phyloP scores from a whole-genome alignment of 2,329 filamentous ascomycete species.

The Venturia aucupariae region DNA sequence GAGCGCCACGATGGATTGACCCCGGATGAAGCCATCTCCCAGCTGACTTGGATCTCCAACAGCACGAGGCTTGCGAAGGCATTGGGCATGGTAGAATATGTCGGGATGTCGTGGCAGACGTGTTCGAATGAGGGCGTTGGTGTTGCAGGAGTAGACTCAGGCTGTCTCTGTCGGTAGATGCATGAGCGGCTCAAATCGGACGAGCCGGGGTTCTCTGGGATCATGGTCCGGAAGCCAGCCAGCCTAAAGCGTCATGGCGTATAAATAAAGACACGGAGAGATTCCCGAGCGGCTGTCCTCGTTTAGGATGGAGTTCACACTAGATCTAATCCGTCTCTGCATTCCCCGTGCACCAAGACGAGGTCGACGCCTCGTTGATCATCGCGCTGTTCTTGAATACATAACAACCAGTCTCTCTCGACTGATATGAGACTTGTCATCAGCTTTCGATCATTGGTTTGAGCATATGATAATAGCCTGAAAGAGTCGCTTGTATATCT shows the following conservation, averaged over 20 bases:
- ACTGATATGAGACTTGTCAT: too few relatives aligned
- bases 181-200: background rate
- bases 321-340: background rate
- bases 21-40: too few relatives aligned
- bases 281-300: background rate
- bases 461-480: too few relatives aligned
- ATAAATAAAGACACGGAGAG: background rate
- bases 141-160: too few relatives aligned
- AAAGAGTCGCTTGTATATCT: background rate
- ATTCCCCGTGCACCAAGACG: too few relatives aligned
- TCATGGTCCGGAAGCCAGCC: background rate
- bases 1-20: constrained; percentile 1
- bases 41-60: too few relatives aligned
- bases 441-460: too few relatives aligned
- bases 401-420: too few relatives aligned
- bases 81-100: background rate
- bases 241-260: background rate
- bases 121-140: background rate
- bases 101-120: background rate
- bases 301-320: background rate
- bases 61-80: background rate
- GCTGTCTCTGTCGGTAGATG: too few relatives aligned
- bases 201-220: background rate
- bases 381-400: too few relatives aligned
- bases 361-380: too few relatives aligned